phyloP scores from a whole-genome alignment of 2,329 filamentous ascomycete species.

The Calonectria hawksworthii region DNA sequence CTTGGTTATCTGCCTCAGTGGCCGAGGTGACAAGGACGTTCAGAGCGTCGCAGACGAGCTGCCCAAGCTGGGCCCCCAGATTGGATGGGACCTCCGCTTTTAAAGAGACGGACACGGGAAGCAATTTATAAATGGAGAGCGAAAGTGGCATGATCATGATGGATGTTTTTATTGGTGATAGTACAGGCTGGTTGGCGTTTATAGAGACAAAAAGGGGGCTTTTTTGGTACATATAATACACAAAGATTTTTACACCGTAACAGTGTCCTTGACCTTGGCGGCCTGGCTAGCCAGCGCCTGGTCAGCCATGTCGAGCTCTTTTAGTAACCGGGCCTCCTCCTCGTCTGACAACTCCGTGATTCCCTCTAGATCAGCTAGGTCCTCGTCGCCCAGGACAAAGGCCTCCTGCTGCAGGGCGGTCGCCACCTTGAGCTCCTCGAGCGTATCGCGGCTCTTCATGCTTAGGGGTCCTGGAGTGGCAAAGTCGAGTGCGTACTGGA shows the following conservation, averaged over 20 bases:
- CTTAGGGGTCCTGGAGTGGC: conserved; percentile 58
- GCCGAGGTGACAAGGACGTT: conserved; percentile 97
- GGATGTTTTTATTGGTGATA: conserved; percentile 39
- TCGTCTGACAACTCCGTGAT: conserved; percentile 57
- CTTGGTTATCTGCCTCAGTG: conserved; percentile 93
- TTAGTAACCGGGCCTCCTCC: conserved; percentile 50
- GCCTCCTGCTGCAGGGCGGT: conserved; percentile 52
- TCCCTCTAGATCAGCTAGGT: conserved; percentile 54
- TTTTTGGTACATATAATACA: conserved; percentile 49
- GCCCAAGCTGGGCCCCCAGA: conserved; percentile 88
- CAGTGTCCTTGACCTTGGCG: conserved; percentile 27
- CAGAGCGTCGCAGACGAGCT: conserved; percentile 97
- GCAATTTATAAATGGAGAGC: background rate
- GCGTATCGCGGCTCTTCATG: conserved; percentile 51
- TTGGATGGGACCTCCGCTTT: conserved; percentile 80
- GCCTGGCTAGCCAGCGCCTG: conserved; percentile 25
- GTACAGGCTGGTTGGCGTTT: conserved; percentile 45
- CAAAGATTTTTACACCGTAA: conserved; percentile 42
- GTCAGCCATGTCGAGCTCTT: conserved; percentile 50
- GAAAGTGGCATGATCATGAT: conserved; percentile 34
- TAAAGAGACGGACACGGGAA: conserved; percentile 47
- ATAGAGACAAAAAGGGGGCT: conserved; percentile 34
- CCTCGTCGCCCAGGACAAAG: conserved; percentile 62
- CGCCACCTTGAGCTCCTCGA: conserved; percentile 57
- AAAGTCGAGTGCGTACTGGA: conserved; percentile 57